phyloP scores from a whole-genome alignment of 1,139 yeast genomes.

The Hansenula anomala region DNA sequence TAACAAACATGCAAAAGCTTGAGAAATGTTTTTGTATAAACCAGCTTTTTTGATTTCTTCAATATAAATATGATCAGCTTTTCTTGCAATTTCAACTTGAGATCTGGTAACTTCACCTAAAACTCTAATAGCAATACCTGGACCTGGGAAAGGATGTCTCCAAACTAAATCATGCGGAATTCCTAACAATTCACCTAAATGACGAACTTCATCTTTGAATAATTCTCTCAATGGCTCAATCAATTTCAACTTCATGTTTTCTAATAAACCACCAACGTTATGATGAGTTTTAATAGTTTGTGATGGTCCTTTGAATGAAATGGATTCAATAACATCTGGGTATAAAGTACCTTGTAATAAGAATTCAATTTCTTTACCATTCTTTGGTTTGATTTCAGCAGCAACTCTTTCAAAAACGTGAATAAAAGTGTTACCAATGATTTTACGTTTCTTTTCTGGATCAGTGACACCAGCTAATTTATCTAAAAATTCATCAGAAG shows the following conservation, averaged over 20 bases:
- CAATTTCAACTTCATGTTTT: constrained; percentile 95
- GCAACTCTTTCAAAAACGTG: constrained; percentile 97
- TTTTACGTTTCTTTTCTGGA: constrained; percentile 98
- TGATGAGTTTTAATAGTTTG: constrained; percentile 99
- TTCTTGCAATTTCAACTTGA: constrained; percentile 95
- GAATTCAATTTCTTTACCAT: constrained; percentile 88
- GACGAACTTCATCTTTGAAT: constrained; percentile 98
- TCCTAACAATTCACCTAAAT: constrained; percentile 88
- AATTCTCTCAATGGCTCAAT: constrained; percentile 98
- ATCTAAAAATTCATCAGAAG: constrained; percentile 81
- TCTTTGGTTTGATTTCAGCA: constrained; percentile 82
- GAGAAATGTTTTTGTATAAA: constrained; percentile 86
- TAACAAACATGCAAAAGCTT: constrained; percentile 94
- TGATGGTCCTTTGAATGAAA: constrained; percentile 98
- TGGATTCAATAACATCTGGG: constrained; percentile 98
- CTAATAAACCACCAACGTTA: constrained; percentile 96
- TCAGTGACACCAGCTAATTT: constrained; percentile 92
- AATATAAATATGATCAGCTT: constrained; percentile 93
- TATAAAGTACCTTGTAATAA: constrained; percentile 95
- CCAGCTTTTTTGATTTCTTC: constrained; percentile 95
- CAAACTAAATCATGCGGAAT: constrained; percentile 96
- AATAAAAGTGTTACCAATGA: constrained; percentile 96
- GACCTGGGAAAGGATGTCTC: constrained; percentile 99
- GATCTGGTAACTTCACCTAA: constrained; percentile 92
- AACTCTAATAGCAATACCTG: constrained; percentile 98